Conservation (phyloP, 345 rosid genomes). For the Dovyalis caffra region DNA sequence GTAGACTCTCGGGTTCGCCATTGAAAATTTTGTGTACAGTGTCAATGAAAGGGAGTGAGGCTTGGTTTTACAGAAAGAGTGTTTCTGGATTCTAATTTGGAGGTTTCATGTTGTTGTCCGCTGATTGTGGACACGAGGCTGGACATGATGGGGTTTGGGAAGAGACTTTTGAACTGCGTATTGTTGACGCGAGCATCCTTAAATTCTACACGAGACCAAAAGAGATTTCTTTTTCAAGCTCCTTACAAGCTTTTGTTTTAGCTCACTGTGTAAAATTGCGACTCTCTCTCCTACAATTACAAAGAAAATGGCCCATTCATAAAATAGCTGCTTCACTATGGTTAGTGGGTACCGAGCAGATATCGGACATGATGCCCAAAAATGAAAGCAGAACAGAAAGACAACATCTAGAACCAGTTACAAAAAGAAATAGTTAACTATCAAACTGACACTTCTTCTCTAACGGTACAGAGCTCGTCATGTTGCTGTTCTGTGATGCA, state of each 20-base stretch:
- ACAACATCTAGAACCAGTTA: not conserved
- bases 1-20: constrained; percentile 24
- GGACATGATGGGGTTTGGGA: not conserved
- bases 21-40: not conserved
- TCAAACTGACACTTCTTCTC: not conserved
- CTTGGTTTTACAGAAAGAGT: constrained; percentile 4
- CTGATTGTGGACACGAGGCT: constrained; percentile 6
- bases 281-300: constrained; percentile 62
- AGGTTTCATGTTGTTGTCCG: constrained; percentile 8
- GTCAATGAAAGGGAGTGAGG: not conserved
- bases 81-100: not conserved
- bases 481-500: no score
- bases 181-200: constrained; percentile 6
- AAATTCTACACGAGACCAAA: constrained; percentile 57
- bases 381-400: not conserved
- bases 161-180: not conserved
- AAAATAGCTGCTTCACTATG: not conserved
- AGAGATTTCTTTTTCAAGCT: constrained; percentile 82
- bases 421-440: not conserved
- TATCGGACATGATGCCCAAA: not conserved
- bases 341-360: not conserved
- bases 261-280: constrained; percentile 55
- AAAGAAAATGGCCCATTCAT: constrained; percentile 11
- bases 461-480: no score
- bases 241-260: constrained; percentile 66